These are phyloP conservation scores for Candida andamanensis DNA, from an alignment of 805 yeast genomes.

Conservation along the genomic window DNA sequence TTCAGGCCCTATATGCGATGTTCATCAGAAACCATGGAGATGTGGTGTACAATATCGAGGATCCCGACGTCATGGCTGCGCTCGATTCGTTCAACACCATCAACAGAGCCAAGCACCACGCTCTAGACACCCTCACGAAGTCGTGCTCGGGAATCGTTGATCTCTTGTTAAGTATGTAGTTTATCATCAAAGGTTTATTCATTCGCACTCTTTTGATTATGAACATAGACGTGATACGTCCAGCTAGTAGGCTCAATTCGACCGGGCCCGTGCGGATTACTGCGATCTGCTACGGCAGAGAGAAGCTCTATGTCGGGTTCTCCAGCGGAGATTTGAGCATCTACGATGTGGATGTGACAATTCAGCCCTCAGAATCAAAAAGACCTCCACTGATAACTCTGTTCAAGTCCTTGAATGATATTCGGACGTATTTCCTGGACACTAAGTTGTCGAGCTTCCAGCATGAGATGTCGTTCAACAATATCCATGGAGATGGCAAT, in stretches of 20 bases:
- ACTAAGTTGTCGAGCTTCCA: slow-evolving; percentile 10
- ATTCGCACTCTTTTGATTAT: slow-evolving; percentile 11
- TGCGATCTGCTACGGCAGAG: slow-evolving; percentile 17
- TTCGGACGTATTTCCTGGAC: slow-evolving; percentile 12
- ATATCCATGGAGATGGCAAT: slow-evolving; percentile 12
- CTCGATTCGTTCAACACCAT: slow-evolving; percentile 45
- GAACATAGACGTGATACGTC: slow-evolving; percentile 37
- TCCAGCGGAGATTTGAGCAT: slow-evolving; percentile 31
- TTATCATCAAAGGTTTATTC: too few relatives aligned
- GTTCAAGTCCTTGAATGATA: slow-evolving; percentile 22
- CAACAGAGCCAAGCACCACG: slow-evolving; percentile 38
- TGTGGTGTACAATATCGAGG: slow-evolving; percentile 43
- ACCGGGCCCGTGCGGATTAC: slow-evolving; percentile 18
- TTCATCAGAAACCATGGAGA: slow-evolving; percentile 80
- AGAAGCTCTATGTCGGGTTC: slow-evolving; percentile 26
- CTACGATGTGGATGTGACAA: slow-evolving; percentile 15
- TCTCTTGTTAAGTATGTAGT: too few relatives aligned
- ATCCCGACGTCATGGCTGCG: slow-evolving; percentile 38
- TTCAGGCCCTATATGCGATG: slow-evolving; percentile 75
- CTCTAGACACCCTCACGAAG: slow-evolving; percentile 63
- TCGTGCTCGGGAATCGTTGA: slow-evolving; percentile 77
- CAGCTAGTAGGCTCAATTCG: slow-evolving; percentile 29
- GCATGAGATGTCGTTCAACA: slow-evolving; percentile 16
- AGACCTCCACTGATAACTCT: slow-evolving; percentile 13
- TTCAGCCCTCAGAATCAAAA: slow-evolving; percentile 8